Base-by-base conservation (phyloP, 2,329 filamentous ascomycete species). In the Cercospora sp. region DNA sequence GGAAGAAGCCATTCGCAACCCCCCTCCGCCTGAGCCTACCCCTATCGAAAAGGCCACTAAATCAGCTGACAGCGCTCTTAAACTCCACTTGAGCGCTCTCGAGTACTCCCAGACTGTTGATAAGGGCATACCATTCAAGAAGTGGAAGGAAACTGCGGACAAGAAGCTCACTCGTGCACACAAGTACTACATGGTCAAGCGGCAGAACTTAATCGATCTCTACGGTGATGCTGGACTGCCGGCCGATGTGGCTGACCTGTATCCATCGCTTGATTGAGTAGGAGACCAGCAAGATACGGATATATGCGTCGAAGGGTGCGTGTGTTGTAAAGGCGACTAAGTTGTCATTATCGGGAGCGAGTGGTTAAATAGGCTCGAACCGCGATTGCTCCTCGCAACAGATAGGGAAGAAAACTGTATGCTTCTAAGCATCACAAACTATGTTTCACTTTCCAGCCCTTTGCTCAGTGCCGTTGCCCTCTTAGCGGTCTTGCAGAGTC, bases 131-230 rank as follows among this genome's bases (percentile, higher is more conserved):
- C 53, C 55, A 16, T 60, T 63, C n/a, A 20, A 36, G 5, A 63
- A 60, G 20, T 72, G 67, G 66, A 62, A 64, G 23, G 61, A 31
- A 5, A 63, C 18, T 5, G 61, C 65, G n/a, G 60, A 66, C n/a
- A 63, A 13, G 4, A 72, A 69, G 64, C 33, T 72, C 18, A 58
- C 63, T n/a, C 36, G 70, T n/a, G 71, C 72, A 2, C 66, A 48
- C 26, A 65, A 67, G 7, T 67, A 63, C 65, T 75, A 75, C 48
- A 57, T 33, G 9, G 70, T 58, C 63, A 73, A 68, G 62, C 70
- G 71, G 3, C 26, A 65, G 4, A 64, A 30, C 12, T 62, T 74
- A 20, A 48, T 62, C 36, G 18, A 51, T 28, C 36, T 30, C 5
- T 62, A 62, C 28, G 39, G 23, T 3, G 42, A 62, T 62, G 60